phyloP scores from a whole-genome alignment of 2,329 filamentous ascomycete genomes.

The Cryphonectria japonica region DNA sequence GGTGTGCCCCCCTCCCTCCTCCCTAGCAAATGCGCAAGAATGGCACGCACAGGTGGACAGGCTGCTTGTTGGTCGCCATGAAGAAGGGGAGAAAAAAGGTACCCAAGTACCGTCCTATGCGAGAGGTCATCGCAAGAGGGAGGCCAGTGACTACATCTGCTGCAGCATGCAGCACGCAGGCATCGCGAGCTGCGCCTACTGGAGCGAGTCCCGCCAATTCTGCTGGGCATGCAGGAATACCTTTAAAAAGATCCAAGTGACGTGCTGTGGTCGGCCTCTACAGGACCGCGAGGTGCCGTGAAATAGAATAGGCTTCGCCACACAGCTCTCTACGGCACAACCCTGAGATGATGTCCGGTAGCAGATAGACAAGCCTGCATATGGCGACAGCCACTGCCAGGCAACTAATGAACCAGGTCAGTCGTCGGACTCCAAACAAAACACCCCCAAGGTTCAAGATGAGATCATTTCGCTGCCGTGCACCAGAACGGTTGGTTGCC shows the following conservation, averaged over 20 bases:
- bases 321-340: neutral
- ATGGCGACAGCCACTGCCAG: neutral
- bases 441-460: neutral
- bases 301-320: neutral
- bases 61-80: slow-evolving; percentile 19
- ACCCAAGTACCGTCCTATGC: neutral
- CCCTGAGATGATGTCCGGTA: neutral
- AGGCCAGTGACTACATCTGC: slow-evolving; percentile 2
- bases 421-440: neutral
- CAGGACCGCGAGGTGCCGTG: neutral
- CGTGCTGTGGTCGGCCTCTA: slow-evolving; percentile 6
- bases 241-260: slow-evolving; percentile 3
- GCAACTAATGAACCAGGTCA: neutral
- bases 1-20: slow-evolving; percentile 6
- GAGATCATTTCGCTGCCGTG: neutral
- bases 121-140: neutral
- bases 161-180: slow-evolving; percentile 10
- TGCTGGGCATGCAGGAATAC: slow-evolving; percentile 1
- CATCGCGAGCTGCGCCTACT: slow-evolving; percentile 15
- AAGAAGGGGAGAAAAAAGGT: neutral
- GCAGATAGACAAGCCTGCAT: neutral
- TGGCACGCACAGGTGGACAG: slow-evolving; percentile 16
- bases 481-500: neutral
- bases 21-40: slow-evolving; percentile 16
- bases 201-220: slow-evolving; percentile 1